A percentile compares a stretch with the other conserved stretches of the same genome.
These are phyloP conservation scores for Kalmusia sp. DNA, from an alignment of 2,329 filamentous ascomycete genomes.

Conservation along the genomic window DNA sequence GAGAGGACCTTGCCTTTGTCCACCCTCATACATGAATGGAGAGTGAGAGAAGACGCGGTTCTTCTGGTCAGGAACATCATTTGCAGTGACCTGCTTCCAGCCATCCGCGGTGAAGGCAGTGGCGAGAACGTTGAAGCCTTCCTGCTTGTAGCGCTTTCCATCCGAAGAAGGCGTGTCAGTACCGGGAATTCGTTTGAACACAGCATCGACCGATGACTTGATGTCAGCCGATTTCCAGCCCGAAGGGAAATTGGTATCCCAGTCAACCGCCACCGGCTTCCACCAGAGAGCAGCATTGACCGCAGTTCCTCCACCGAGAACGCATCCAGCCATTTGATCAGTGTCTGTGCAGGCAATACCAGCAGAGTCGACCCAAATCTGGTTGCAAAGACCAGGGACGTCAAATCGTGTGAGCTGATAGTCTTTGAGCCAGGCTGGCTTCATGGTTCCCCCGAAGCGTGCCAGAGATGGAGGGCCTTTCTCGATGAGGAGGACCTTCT, in stretches of 20 bases:
- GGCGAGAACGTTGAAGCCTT: conserved; percentile 69
- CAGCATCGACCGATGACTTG: conserved; percentile 63
- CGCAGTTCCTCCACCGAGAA: conserved; percentile 71
- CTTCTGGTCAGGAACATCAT: conserved; percentile 67
- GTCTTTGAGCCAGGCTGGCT: conserved; percentile 66
- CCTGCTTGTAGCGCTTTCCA: conserved; percentile 70
- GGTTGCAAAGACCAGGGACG: conserved; percentile 73
- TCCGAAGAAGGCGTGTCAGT: conserved; percentile 72
- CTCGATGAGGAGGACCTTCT: conserved; percentile 67
- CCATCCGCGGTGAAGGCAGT: conserved; percentile 65
- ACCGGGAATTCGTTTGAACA: conserved; percentile 74
- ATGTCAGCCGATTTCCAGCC: conserved; percentile 75
- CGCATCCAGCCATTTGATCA: conserved; percentile 76
- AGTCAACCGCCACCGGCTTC: conserved; percentile 70
- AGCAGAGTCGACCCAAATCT: conserved; percentile 70
- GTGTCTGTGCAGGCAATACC: conserved; percentile 73
- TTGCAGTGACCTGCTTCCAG: conserved; percentile 69
- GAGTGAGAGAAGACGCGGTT: conserved; percentile 70
- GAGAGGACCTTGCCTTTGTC: conserved; percentile 73
- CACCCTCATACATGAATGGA: conserved; percentile 71
- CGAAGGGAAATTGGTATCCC: conserved; percentile 74
- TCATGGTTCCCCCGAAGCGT: conserved; percentile 69
- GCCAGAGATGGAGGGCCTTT: conserved; percentile 63
- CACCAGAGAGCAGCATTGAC: conserved; percentile 75
- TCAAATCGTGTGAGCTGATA: conserved; percentile 74